Conservation (phyloP, 106 monocot species). For the Ottelia alismoides region DNA sequence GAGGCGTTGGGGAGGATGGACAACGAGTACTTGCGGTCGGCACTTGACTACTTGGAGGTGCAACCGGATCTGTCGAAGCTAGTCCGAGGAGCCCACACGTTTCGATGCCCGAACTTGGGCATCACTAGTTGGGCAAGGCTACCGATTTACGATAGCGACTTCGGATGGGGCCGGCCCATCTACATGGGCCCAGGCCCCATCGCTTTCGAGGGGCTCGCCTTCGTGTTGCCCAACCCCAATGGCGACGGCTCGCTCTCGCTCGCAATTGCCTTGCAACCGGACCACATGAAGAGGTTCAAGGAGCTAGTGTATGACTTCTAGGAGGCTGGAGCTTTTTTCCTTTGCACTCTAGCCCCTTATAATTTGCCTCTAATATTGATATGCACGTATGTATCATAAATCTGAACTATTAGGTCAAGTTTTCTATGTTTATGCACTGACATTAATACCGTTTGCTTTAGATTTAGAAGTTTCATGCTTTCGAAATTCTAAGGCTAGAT, state of each 20-base stretch:
- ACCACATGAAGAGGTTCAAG: constrained; percentile 57
- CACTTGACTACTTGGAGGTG: constrained; percentile 73
- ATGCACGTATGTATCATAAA: too few species aligned
- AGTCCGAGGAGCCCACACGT: constrained; percentile 63
- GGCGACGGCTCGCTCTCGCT: constrained; percentile 66
- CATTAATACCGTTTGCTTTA: too few species aligned
- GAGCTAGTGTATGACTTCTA: constrained; percentile 53
- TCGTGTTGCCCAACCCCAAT: constrained; percentile 47
- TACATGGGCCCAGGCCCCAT: constrained; percentile 87
- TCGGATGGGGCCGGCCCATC: constrained; percentile 78
- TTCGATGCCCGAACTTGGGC: constrained; percentile 68
- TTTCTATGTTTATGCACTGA: too few species aligned
- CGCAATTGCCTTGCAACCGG: constrained; percentile 70
- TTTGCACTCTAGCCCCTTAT: too few species aligned
- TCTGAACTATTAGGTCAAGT: too few species aligned
- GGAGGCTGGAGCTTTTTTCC: too few species aligned
- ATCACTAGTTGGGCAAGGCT: constrained; percentile 72
- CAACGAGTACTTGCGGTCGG: constrained; percentile 59
- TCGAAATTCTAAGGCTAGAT: too few species aligned
- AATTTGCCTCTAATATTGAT: too few species aligned
- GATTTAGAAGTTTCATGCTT: too few species aligned
- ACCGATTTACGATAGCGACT: constrained; percentile 75
- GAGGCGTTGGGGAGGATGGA: constrained; percentile 53
- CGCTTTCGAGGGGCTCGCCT: constrained; percentile 52
- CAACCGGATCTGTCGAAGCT: constrained; percentile 61